A percentile compares a stretch with the other conserved stretches of the same genome.
These are phyloP conservation scores for Chlorella ohadii DNA, from an alignment of 139 green algal genomes.

Conservation along the genomic window DNA sequence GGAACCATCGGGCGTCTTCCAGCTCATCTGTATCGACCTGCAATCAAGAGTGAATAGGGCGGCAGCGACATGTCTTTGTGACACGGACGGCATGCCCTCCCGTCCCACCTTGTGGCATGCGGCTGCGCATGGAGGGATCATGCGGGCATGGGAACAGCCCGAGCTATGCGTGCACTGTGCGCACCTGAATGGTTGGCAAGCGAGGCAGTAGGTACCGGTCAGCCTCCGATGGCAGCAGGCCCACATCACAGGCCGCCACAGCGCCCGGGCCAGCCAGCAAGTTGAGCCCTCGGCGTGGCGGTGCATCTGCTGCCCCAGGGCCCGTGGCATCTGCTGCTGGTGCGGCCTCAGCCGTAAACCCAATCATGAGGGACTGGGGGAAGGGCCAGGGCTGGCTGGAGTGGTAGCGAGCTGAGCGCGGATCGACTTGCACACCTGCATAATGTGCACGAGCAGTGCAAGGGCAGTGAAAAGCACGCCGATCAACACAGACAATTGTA, in stretches of 20 bases:
- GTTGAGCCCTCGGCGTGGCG: neutral
- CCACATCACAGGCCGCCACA: slow-evolving; percentile 46
- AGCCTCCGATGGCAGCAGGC: slow-evolving; percentile 31
- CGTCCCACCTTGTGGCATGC: no score
- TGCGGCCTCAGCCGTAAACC: slow-evolving; percentile 54
- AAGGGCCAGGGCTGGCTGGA: slow-evolving; percentile 91
- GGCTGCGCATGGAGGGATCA: no score
- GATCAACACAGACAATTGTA: no score
- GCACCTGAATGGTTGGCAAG: slow-evolving; percentile 35
- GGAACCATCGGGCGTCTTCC: slow-evolving; percentile 78
- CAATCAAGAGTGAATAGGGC: neutral
- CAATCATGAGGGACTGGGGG: slow-evolving; percentile 86
- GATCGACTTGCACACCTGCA: slow-evolving; percentile 47
- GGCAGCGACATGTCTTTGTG: neutral
- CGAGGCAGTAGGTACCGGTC: neutral
- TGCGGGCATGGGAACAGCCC: no score
- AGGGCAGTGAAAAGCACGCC: no score
- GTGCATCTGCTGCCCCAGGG: neutral
- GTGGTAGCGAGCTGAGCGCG: slow-evolving; percentile 64
- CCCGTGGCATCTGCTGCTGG: slow-evolving; percentile 1
- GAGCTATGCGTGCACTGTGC: no score
- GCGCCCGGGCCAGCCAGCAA: slow-evolving; percentile 4
- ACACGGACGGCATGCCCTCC: no score
- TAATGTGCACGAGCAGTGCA: no score
- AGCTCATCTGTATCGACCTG: slow-evolving; percentile 64